Conservation (phyloP, 2,329 filamentous ascomycete genomes). For the Stemphylium vesicarium region DNA sequence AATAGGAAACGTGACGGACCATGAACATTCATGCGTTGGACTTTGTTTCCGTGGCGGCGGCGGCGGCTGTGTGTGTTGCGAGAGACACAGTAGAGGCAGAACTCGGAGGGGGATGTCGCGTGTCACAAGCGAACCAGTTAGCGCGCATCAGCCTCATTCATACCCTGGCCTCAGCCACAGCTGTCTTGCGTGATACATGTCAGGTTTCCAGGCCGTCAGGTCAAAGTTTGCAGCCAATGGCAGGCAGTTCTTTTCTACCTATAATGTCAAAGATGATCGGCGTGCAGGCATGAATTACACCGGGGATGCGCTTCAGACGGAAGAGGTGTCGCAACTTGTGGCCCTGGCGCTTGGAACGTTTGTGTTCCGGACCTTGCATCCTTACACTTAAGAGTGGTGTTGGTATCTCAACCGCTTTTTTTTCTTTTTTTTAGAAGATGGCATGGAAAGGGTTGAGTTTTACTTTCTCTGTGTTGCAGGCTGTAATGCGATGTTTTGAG, state of each 20-base stretch:
- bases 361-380: slow-evolving; percentile 17
- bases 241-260: slow-evolving; percentile 2
- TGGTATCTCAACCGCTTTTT: no score
- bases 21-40: no score
- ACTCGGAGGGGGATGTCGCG: slow-evolving; percentile 1
- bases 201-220: slow-evolving; percentile 34
- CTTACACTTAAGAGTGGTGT: neutral
- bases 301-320: slow-evolving; percentile 25
- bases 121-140: slow-evolving; percentile 14
- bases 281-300: slow-evolving; percentile 5
- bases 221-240: slow-evolving; percentile 1
- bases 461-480: no score
- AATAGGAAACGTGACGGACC: no score
- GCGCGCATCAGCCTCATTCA: slow-evolving; percentile 11
- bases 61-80: neutral
- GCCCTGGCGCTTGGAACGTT: slow-evolving; percentile 29
- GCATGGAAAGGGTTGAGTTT: no score
- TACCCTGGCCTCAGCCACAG: slow-evolving; percentile 15
- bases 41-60: neutral
- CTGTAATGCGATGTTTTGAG: no score
- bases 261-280: neutral
- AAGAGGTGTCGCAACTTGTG: slow-evolving; percentile 25
- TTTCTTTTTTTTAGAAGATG: no score
- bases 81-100: neutral
- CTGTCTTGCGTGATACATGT: slow-evolving; percentile 10